Evolutionary conservation across 495 filamentous ascomycete genomes (phyloP).

Genomic region (Neurospora cerealis): DNA sequence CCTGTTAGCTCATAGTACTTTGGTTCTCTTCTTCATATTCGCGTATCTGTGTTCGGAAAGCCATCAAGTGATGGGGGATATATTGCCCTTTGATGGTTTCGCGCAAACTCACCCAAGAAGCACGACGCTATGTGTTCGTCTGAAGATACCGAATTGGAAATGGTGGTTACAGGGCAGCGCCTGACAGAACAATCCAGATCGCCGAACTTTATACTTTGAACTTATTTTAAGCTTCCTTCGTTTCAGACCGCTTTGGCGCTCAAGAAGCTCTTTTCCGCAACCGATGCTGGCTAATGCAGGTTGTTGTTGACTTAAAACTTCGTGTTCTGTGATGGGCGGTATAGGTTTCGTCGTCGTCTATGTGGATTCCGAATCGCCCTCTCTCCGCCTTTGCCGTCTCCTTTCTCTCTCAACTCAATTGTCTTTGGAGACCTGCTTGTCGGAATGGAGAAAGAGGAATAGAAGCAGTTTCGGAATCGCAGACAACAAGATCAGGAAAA

Average conservation of each 20-base stretch:
- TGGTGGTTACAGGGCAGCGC: neutral
- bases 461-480: neutral
- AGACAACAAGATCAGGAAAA: neutral
- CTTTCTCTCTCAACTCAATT: neutral
- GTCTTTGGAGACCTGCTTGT: neutral
- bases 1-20: neutral
- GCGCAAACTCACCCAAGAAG: neutral
- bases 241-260: neutral
- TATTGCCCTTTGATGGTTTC: neutral
- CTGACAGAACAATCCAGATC: neutral
- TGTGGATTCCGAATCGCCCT: conserved; percentile 1
- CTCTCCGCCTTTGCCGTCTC: neutral
- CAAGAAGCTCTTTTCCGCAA: neutral
- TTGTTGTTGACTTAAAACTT: neutral
- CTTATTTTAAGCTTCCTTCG: neutral
- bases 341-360: neutral
- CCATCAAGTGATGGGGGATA: neutral
- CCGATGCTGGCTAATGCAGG: neutral
- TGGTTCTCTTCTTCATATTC: neutral
- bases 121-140: neutral
- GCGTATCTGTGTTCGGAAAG: neutral
- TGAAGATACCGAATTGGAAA: neutral
- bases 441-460: neutral
- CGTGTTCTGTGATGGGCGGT: neutral
- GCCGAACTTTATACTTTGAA: neutral